Percentiles rank a stretch among this genome's conserved stretches.
Evolutionary conservation across 2,329 filamentous ascomycete species (phyloP).

Genomic region (Alternaria solani): DNA sequence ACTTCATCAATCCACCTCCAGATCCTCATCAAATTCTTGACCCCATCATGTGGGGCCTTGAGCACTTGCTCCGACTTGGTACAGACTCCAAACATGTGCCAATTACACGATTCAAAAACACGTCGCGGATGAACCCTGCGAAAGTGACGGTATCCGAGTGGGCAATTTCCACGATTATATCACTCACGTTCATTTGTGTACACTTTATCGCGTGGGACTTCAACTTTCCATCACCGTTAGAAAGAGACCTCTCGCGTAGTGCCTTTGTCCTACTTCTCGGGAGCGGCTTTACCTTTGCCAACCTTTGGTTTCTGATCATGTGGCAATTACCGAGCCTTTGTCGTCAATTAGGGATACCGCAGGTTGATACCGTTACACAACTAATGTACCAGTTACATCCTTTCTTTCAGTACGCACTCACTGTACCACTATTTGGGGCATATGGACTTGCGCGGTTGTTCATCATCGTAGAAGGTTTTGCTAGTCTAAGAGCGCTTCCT

Average conservation of each 20-base stretch:
- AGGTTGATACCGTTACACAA: neutral
- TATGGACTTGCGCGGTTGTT: neutral
- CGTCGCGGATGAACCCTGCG: neutral
- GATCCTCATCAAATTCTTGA: neutral
- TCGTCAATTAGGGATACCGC: neutral
- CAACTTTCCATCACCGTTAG: neutral
- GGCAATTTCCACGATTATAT: accelerated
- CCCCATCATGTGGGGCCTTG: neutral
- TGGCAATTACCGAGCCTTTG: neutral
- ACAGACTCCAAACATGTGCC: neutral
- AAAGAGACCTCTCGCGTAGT: neutral
- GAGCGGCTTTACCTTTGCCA: neutral
- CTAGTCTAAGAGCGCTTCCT: neutral
- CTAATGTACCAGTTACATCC: neutral
- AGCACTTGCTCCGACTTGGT: neutral
- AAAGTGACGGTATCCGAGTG: neutral
- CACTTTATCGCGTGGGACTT: neutral
- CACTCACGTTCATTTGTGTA: neutral
- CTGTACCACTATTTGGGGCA: neutral
- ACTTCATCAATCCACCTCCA: neutral
- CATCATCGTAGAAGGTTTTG: neutral
- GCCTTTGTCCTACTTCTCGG: neutral
- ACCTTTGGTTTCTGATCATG: neutral
- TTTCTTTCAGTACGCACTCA: neutral
- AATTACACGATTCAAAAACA: neutral